Evolutionary conservation across 2,329 filamentous ascomycete species (phyloP).

Genomic region (Sporothrix globosa): DNA sequence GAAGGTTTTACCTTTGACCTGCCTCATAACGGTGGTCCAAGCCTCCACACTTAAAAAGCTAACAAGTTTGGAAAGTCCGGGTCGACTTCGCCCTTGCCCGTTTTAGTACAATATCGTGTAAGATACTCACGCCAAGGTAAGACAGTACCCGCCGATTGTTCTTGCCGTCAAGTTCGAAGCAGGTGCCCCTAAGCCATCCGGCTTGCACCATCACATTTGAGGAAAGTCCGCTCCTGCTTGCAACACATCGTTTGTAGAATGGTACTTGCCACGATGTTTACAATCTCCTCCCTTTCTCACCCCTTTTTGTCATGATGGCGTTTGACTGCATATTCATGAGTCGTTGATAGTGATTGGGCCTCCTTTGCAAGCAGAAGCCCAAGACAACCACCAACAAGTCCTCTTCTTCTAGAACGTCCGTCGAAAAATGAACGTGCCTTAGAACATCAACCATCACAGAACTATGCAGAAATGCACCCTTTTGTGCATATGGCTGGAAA

Average conservation of each 20-base stretch:
- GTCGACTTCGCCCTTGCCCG: constrained; percentile 8
- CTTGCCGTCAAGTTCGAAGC: neutral
- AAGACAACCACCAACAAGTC: neutral
- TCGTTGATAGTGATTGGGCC: neutral
- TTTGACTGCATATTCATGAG: neutral
- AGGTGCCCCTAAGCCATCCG: neutral
- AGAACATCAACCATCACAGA: neutral
- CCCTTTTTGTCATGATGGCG: neutral
- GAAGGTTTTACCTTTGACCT: constrained; percentile 15
- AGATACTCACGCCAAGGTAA: constrained; percentile 13
- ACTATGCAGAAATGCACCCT: neutral
- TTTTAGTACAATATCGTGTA: constrained; percentile 19
- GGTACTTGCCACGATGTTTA: neutral
- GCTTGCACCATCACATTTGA: too few species aligned
- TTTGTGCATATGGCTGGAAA: neutral
- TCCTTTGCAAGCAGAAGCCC: neutral
- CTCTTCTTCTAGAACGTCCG: neutral
- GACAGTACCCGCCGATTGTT: neutral
- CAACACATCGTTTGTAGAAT: neutral
- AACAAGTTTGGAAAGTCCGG: neutral
- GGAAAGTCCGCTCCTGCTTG: constrained; percentile 1
- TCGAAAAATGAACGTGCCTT: neutral
- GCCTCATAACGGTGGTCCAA: neutral
- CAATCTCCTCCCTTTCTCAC: neutral
- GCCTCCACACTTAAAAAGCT: neutral